Base-by-base conservation (phyloP, 495 filamentous ascomycete species). In the Aspergillus ostianus region DNA sequence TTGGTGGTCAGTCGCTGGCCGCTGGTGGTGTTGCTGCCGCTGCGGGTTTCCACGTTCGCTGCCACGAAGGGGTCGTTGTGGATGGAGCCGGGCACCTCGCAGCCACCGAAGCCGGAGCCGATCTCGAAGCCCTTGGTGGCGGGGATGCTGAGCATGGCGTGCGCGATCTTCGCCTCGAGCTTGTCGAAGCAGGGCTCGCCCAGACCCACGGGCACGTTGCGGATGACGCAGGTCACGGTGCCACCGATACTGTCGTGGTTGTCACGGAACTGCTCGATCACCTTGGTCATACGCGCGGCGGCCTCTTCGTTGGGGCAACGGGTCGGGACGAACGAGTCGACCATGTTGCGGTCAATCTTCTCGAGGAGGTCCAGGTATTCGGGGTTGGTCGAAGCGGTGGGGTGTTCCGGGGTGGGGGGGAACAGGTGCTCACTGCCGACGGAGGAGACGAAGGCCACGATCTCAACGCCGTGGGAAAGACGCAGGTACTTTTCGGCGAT, bases 121-220 rank as follows among this genome's bases (percentile, higher is more conserved):
- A 98, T 88, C 67, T 98, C 93, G 74, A 98, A 98, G 54, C 90
- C 93, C 74, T 98, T 98, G 21, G 93, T 96, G 6, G 94, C 94
- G 12, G 94, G 95, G 70, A 98, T 95, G 72, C 87, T 92, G 63
- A 98, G 86, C 94, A 98, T 98, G 27, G 92, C 94, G 66, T 98
- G 94, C 36, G 87, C 95, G 27, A 98, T 85, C 74, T 86, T 87
- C 20, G 94, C 94, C 75, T 98, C 94, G 32, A 98, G 82, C 79
- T 98, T 98, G 71, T 96, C 92, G 76, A 98, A 98, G 73, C 85
- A 89, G 7, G 94, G 94, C 80, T 98, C 94, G 45, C 94, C 94
- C 3, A 98, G 82, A 1, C 94, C 95, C 53, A 83, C 82, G 18
- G 94, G 94, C 3, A 87, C 84, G 66, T 97, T 96, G 67, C 90